Conservation (phyloP, 768 basidiomycete species). For the Artomyces pyxidatus region DNA sequence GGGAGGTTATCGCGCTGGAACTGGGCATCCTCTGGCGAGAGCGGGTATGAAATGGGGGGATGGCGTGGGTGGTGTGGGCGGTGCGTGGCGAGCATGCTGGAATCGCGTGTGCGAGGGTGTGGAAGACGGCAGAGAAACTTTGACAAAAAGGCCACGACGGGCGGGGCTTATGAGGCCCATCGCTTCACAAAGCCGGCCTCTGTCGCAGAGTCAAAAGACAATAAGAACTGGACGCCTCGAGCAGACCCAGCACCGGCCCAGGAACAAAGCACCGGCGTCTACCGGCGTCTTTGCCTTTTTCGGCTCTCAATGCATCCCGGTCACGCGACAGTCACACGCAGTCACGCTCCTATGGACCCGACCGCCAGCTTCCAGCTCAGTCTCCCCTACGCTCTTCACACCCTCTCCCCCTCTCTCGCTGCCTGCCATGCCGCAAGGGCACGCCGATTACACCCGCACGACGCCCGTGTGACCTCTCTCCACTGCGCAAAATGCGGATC, state of each 20-base stretch:
- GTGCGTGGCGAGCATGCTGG: slow-evolving; percentile 10
- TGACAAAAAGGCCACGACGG: slow-evolving; percentile 14
- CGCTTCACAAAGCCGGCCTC: too few relatives aligned
- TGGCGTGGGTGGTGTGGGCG: not conserved
- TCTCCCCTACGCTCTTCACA: slow-evolving; percentile 40
- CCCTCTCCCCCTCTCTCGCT: slow-evolving; percentile 49
- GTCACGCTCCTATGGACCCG: not conserved
- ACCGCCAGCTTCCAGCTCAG: slow-evolving; percentile 38
- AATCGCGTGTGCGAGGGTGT: not conserved
- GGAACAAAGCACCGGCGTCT: not conserved
- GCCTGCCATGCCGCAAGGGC: slow-evolving; percentile 49
- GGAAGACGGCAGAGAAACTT: not conserved
- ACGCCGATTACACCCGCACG: slow-evolving; percentile 21
- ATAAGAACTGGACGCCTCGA: not conserved
- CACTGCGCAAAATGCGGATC: slow-evolving; percentile 51
- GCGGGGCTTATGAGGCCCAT: slow-evolving; percentile 14
- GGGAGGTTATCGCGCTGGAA: slow-evolving; percentile 1
- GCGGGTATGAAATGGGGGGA: slow-evolving; percentile 8
- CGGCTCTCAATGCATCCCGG: not conserved
- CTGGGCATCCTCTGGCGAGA: slow-evolving; percentile 8
- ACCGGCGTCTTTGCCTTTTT: not conserved
- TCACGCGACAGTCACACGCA: not conserved
- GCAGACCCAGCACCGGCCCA: too few relatives aligned
- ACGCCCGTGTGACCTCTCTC: slow-evolving; percentile 18
- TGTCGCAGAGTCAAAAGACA: not conserved